Conservation (phyloP, 495 filamentous ascomycete genomes). For the Penicillium mononematosum region DNA sequence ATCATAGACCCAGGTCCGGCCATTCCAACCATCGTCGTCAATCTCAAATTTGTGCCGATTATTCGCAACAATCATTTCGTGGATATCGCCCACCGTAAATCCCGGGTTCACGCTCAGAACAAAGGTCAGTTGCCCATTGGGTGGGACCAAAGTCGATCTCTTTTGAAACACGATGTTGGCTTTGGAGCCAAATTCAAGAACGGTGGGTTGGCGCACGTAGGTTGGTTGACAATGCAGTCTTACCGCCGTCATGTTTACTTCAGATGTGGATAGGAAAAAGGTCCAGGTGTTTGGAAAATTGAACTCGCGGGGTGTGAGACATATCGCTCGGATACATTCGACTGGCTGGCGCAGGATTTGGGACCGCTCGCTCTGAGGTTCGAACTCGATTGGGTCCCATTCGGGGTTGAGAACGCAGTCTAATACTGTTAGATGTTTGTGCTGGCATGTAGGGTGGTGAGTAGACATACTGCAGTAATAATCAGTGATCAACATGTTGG, state of each 20-base stretch:
- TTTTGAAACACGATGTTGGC: background rate
- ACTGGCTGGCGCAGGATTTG: background rate
- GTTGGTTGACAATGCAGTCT: background rate
- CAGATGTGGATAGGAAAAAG: background rate
- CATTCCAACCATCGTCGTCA: background rate
- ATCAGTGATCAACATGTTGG: background rate
- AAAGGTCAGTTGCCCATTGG: background rate
- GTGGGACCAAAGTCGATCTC: background rate
- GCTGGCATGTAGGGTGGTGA: background rate
- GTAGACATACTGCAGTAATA: background rate
- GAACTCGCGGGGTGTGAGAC: background rate
- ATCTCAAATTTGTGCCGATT: background rate
- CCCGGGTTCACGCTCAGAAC: background rate
- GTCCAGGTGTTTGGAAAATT: conserved; percentile 5
- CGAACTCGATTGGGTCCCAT: background rate
- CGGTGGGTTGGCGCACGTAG: background rate
- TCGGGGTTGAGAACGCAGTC: background rate
- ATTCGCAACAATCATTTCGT: background rate
- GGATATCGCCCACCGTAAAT: background rate
- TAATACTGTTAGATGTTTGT: background rate
- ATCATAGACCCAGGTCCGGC: background rate
- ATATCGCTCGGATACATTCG: conserved; percentile 1
- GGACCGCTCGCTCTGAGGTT: background rate
- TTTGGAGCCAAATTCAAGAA: background rate
- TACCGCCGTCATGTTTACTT: background rate